phyloP scores from a whole-genome alignment of 2,329 filamentous ascomycete genomes.

The Calonectria naviculata region DNA sequence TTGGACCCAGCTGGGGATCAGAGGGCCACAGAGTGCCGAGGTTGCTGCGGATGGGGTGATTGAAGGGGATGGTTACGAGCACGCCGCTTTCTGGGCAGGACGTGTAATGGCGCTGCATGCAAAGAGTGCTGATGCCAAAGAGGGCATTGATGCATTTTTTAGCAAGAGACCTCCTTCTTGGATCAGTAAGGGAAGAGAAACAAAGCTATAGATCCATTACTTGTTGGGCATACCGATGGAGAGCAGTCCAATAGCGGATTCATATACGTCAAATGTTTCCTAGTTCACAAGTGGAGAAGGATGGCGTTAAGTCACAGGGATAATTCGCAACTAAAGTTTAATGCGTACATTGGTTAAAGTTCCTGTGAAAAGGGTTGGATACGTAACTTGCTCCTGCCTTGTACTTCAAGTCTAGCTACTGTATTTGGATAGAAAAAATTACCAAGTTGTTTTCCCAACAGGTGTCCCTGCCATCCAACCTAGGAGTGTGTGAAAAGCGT shows the following conservation, averaged over 20 bases:
- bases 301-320: no score
- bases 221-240: no score
- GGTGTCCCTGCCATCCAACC: neutral
- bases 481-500: no score
- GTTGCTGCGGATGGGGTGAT: neutral
- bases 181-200: conserved; percentile 12
- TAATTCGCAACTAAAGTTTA: no score
- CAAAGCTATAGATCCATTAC: neutral
- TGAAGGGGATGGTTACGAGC: conserved; percentile 34
- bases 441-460: neutral
- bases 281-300: no score
- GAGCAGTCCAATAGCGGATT: no score
- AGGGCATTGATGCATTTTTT: conserved; percentile 37
- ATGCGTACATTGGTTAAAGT: no score
- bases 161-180: conserved; percentile 27
- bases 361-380: no score
- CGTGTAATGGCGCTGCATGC: conserved; percentile 38
- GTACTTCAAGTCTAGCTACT: no score
- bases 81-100: conserved; percentile 32
- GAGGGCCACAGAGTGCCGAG: neutral
- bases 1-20: conserved; percentile 34
- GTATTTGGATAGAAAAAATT: neutral
- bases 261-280: no score
- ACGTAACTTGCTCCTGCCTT: no score
- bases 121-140: conserved; percentile 34